Conservation (phyloP, 768 basidiomycete genomes). For the Leccinum ochraceum region DNA sequence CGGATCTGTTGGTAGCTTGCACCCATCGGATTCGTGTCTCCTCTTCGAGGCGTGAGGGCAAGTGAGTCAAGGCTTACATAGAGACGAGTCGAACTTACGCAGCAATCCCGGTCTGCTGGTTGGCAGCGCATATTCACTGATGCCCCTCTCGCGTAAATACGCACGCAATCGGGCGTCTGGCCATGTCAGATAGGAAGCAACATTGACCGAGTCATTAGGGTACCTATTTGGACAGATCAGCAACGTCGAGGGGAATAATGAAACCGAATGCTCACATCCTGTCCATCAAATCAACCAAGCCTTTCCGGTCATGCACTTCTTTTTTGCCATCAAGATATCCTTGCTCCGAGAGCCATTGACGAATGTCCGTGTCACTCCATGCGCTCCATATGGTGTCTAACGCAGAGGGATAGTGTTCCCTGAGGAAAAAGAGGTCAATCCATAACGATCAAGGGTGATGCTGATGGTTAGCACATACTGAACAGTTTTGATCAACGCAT, state of each 20-base stretch:
- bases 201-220: constrained; percentile 44
- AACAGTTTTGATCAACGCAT: constrained; percentile 78
- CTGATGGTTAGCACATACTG: constrained; percentile 40
- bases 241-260: background rate
- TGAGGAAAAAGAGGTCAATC: constrained; percentile 23
- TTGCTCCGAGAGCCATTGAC: constrained; percentile 71
- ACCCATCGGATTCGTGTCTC: constrained; percentile 81
- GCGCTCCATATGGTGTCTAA: constrained; percentile 60
- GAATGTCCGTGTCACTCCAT: constrained; percentile 77
- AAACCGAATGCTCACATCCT: constrained; percentile 51
- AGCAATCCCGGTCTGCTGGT: constrained; percentile 73
- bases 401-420: constrained; percentile 68
- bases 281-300: constrained; percentile 71
- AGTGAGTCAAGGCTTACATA: too few relatives aligned
- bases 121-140: constrained; percentile 70
- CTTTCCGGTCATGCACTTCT: constrained; percentile 67
- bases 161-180: constrained; percentile 91
- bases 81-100: constrained; percentile 43
- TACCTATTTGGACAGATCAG: constrained; percentile 42
- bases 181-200: constrained; percentile 80
- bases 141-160: constrained; percentile 76
- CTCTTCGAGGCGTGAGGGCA: constrained; percentile 40
- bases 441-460: too few relatives aligned
- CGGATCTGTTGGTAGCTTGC: constrained; percentile 57
- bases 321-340: constrained; percentile 55